Percentiles rank a stretch among this genome's conserved stretches.
phyloP scores from a whole-genome alignment of 106 monocot species.

The Narthecium ossifragum region DNA sequence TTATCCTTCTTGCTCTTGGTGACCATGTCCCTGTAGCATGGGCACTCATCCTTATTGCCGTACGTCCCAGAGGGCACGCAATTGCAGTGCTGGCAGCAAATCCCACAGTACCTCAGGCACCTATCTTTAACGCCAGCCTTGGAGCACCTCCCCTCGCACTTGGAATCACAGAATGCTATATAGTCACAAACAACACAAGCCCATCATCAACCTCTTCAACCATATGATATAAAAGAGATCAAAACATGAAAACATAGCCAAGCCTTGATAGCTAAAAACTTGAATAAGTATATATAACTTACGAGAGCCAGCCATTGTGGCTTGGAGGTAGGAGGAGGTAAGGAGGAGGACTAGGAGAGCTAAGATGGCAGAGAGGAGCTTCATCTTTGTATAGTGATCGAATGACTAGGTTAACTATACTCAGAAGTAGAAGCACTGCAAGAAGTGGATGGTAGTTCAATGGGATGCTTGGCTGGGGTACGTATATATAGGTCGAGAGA shows the following conservation, averaged over 20 bases:
- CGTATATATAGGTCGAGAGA: background rate
- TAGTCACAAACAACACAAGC: no score
- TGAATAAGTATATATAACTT: background rate
- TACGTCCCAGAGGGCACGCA: constrained; percentile 42
- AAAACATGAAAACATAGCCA: no score
- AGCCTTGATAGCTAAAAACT: no score
- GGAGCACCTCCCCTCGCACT: constrained; percentile 32
- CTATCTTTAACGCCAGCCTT: constrained; percentile 14
- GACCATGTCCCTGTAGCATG: constrained; percentile 40
- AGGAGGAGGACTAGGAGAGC: constrained; percentile 11
- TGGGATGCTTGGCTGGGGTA: background rate
- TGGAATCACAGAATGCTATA: constrained; percentile 20
- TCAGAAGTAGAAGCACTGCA: no score
- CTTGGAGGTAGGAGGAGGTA: constrained; percentile 1
- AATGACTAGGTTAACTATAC: no score
- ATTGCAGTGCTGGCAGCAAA: constrained; percentile 33
- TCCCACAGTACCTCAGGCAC: constrained; percentile 24
- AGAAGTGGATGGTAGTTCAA: background rate
- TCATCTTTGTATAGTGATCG: constrained; percentile 16
- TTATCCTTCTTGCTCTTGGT: constrained; percentile 14
- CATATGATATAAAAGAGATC: no score
- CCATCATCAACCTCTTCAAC: no score
- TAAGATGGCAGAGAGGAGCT: constrained; percentile 10
- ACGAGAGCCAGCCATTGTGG: background rate
- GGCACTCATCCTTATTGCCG: constrained; percentile 44